Percentiles rank a stretch among this genome's conserved stretches.
phyloP scores from a whole-genome alignment of 2,329 filamentous ascomycete species.

The Aspergillus sp. region DNA sequence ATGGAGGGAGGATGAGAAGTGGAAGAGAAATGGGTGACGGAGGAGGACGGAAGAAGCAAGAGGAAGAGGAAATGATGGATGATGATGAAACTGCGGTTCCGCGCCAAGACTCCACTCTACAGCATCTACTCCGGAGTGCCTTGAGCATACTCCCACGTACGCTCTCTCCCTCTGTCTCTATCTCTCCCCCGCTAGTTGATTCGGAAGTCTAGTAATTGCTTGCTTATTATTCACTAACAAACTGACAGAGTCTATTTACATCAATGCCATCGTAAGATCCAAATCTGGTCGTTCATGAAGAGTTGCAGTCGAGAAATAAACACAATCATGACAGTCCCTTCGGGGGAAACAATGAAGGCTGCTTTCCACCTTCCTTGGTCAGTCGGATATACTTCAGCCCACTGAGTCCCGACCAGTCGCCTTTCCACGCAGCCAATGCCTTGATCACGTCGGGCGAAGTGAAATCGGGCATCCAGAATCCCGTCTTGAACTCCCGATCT shows the following conservation, averaged over 20 bases:
- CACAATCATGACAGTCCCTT: constrained; percentile 49
- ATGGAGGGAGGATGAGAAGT: constrained; percentile 3
- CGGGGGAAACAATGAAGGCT: constrained; percentile 76
- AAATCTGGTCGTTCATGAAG: too few species aligned
- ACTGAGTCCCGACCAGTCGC: constrained; percentile 76
- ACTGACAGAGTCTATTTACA: too few species aligned
- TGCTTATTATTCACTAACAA: neutral
- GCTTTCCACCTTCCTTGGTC: constrained; percentile 60
- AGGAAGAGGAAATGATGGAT: constrained; percentile 4
- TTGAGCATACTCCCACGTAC: neutral
- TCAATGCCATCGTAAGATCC: too few species aligned
- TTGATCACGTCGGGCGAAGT: constrained; percentile 62
- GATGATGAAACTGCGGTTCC: constrained; percentile 12
- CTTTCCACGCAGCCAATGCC: constrained; percentile 72
- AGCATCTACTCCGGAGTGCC: neutral
- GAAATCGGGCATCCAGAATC: constrained; percentile 79
- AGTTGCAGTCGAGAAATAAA: constrained; percentile 4
- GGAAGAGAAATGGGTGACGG: constrained; percentile 6
- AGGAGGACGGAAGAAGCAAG: constrained; percentile 18
- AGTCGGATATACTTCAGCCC: constrained; percentile 76
- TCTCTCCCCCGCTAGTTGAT: too few species aligned
- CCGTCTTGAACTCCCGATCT: constrained; percentile 74
- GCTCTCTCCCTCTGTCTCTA: too few species aligned
- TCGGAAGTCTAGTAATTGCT: neutral
- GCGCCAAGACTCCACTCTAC: neutral